These are phyloP conservation scores for Dictyostelium brefeldianum DNA, from an alignment of 78 protist genomes.

Conservation along the genomic window DNA sequence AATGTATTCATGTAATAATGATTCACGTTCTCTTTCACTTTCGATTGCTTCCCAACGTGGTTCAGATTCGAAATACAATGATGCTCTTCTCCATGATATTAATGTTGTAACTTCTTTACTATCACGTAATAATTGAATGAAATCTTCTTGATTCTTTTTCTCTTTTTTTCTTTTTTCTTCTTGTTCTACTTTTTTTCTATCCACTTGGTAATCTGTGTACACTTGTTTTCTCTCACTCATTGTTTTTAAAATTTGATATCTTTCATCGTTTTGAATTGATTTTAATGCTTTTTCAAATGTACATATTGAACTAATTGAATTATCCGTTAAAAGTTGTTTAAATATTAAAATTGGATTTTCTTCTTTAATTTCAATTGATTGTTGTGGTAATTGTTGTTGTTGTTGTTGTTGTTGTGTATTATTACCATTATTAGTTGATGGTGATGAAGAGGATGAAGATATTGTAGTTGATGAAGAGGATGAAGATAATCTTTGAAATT, in stretches of 20 bases:
- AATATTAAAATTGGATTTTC: conserved; percentile 31
- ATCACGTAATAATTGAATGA: conserved; percentile 45
- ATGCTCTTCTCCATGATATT: conserved; percentile 66
- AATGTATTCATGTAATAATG: conserved; percentile 5
- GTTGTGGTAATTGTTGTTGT: background rate
- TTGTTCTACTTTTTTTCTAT: conserved; percentile 41
- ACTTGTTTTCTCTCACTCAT: conserved; percentile 64
- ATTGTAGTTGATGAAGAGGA: background rate
- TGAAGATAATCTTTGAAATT: background rate
- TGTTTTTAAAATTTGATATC: conserved; percentile 57
- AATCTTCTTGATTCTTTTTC: conserved; percentile 39
- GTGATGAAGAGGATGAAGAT: background rate
- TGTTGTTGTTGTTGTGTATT: background rate
- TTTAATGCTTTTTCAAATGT: conserved; percentile 69
- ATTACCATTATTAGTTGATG: background rate
- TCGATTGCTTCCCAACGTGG: conserved; percentile 66
- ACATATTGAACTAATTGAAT: conserved; percentile 42
- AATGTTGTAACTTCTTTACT: conserved; percentile 31
- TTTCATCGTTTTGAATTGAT: conserved; percentile 31
- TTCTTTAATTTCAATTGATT: background rate
- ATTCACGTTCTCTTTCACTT: conserved; percentile 46
- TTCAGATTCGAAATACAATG: conserved; percentile 50
- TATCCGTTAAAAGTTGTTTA: conserved; percentile 14
- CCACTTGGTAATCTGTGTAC: conserved; percentile 41
- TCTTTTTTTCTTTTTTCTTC: conserved; percentile 57